Conservation (phyloP, 345 rosid species). For the Nasturtium officinale region DNA sequence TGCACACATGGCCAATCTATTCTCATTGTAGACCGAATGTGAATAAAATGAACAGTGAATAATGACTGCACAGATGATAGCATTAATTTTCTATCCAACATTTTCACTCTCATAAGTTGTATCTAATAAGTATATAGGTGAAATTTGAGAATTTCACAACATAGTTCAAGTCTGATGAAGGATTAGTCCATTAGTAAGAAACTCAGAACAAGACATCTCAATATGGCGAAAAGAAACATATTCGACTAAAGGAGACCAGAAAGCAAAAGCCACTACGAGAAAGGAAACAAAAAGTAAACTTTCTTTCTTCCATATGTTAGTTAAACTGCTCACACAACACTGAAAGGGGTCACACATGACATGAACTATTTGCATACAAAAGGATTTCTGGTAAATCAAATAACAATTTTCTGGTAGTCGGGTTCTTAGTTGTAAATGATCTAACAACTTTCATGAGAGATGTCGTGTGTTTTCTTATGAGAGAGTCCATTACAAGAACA, state of each 20-base stretch:
- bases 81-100: slow-evolving; percentile 37
- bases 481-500: neutral
- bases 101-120: slow-evolving; percentile 23
- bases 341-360: slow-evolving; percentile 13
- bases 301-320: no score
- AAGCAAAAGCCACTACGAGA: slow-evolving; percentile 37
- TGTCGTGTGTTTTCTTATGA: neutral
- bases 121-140: slow-evolving; percentile 17
- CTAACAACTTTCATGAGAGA: no score
- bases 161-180: slow-evolving; percentile 7
- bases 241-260: slow-evolving; percentile 14
- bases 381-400: neutral
- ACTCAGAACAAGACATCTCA: neutral
- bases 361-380: slow-evolving; percentile 19
- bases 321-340: no score
- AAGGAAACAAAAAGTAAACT: neutral
- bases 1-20: slow-evolving; percentile 27
- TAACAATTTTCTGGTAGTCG: no score
- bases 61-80: slow-evolving; percentile 31
- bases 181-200: neutral
- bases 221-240: neutral
- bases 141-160: slow-evolving; percentile 12
- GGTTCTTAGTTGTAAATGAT: no score
- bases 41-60: slow-evolving; percentile 6
- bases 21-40: slow-evolving; percentile 29